Evolutionary conservation across 1,284 basidiomycete species (phyloP).

Genomic region (Cutaneotrichosporon cavernicola): DNA sequence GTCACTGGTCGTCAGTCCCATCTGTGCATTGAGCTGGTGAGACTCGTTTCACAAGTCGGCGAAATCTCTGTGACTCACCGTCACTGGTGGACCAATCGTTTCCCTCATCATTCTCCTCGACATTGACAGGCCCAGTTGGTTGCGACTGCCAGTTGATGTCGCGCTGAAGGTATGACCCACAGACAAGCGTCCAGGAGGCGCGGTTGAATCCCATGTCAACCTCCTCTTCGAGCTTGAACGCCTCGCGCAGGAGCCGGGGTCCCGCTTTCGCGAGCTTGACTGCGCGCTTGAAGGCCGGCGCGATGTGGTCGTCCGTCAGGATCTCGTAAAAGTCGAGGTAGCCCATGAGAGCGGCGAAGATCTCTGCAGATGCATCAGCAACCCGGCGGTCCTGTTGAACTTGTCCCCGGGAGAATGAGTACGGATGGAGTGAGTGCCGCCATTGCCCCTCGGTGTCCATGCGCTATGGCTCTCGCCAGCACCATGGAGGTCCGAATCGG

Average conservation of each 20-base stretch:
- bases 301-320: conserved; percentile 30
- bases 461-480: no score
- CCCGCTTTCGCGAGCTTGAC: conserved; percentile 33
- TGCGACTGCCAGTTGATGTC: not conserved
- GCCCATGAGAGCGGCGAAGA: conserved; percentile 39
- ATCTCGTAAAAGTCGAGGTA: conserved; percentile 36
- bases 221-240: conserved; percentile 37
- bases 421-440: no score
- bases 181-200: conserved; percentile 32
- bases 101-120: conserved; percentile 7
- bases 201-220: conserved; percentile 35
- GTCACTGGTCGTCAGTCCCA: no score
- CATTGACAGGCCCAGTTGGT: not conserved
- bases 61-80: not conserved
- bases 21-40: no score
- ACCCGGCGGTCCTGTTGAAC: no score
- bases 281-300: conserved; percentile 24
- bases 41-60: no score
- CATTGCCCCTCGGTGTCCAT: no score
- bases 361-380: conserved; percentile 18
- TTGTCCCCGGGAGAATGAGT: no score
- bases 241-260: conserved; percentile 21
- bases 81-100: conserved; percentile 29
- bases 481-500: no score
- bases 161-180: conserved; percentile 30